A percentile compares a stretch with the other conserved stretches of the same genome.
These are phyloP conservation scores for Pyrus hybrid DNA, from an alignment of 331 rosid species.

Conservation along the genomic window DNA sequence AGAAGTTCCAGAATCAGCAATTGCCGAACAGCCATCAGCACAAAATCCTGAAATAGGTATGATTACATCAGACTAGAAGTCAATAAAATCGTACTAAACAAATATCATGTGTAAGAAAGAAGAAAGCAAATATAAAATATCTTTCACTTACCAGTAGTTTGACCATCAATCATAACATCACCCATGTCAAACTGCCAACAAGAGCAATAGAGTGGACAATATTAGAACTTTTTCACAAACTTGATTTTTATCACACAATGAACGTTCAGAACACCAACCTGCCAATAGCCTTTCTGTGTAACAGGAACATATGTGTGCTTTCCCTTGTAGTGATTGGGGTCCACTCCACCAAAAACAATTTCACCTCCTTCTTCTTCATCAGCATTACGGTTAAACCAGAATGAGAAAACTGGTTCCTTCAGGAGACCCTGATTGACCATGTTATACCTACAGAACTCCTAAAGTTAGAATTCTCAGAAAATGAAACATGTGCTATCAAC, in stretches of 20 bases:
- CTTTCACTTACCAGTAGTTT: constrained; percentile 44
- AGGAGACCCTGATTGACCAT: constrained; percentile 59
- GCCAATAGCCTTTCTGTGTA: constrained; percentile 58
- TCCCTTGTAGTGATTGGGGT: constrained; percentile 47
- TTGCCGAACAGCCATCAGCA: constrained; percentile 48
- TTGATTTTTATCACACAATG: background rate
- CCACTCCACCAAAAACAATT: constrained; percentile 63
- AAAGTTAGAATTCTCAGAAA: constrained; percentile 8
- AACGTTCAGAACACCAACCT: constrained; percentile 33
- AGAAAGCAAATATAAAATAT: background rate
- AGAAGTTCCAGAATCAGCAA: constrained; percentile 73
- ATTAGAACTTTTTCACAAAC: background rate
- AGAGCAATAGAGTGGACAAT: background rate
- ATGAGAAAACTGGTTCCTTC: constrained; percentile 58
- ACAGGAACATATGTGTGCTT: constrained; percentile 60
- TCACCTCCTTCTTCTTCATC: constrained; percentile 64
- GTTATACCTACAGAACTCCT: constrained; percentile 43
- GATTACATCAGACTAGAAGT: background rate
- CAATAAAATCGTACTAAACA: background rate
- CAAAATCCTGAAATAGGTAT: constrained; percentile 41
- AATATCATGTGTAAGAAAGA: background rate
- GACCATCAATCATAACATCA: constrained; percentile 43
- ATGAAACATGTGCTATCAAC: background rate
- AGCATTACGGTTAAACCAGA: constrained; percentile 60
- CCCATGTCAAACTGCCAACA: constrained; percentile 65